Evolutionary conservation across 306 rosid species (phyloP).

Genomic region (Quercus ilex): DNA sequence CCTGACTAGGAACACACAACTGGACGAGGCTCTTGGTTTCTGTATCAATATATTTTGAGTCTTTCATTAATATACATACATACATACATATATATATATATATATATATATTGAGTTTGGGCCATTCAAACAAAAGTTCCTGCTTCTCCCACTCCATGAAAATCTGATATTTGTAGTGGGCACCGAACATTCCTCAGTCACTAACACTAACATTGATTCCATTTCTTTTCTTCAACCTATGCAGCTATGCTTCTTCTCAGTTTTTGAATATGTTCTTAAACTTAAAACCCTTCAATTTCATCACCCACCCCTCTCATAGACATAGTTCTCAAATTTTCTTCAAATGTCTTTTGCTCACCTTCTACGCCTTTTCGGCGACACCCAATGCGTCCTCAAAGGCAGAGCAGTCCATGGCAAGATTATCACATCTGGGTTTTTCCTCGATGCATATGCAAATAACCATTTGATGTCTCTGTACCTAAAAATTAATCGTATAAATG

Average conservation of each 20-base stretch:
- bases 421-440: neutral
- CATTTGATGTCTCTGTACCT: neutral
- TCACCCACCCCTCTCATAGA: neutral
- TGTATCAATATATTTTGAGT: too few relatives aligned
- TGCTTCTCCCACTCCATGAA: neutral
- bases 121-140: neutral
- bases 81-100: too few relatives aligned
- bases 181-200: neutral
- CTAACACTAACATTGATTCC: neutral
- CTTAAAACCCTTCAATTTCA: neutral
- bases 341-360: neutral
- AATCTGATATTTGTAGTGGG: too few relatives aligned
- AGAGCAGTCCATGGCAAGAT: constrained; percentile 2
- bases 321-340: neutral
- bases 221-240: neutral
- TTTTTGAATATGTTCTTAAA: neutral
- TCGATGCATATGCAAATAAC: neutral
- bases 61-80: too few relatives aligned
- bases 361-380: neutral
- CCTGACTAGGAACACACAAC: too few relatives aligned
- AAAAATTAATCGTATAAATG: neutral
- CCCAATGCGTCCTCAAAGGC: constrained; percentile 1
- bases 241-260: neutral
- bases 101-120: too few relatives aligned
- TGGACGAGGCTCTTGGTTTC: too few relatives aligned